Base-by-base conservation (phyloP, 148 eudicot genomes). In the Amaranthus palmeri region DNA sequence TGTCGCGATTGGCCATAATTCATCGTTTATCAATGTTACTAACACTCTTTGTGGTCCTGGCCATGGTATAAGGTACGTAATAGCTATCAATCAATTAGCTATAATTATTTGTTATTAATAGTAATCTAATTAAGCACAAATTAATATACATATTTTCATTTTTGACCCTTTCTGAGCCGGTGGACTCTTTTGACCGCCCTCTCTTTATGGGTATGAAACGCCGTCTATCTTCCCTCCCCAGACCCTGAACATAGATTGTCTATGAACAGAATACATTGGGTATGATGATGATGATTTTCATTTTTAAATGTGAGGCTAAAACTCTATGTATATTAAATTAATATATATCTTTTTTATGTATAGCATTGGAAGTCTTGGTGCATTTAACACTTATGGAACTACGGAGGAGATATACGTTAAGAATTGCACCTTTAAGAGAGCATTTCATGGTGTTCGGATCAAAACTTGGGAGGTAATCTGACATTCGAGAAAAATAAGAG, bases 381-480 rank as follows among this genome's bases (percentile, higher is more conserved):
- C 36, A 25, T 25, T 25, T 25, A 25, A 25, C 36, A 25, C 36
- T 25, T 44, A 60, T 18, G 63, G 41, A 10, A 18, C 10, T 6
- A 44, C 41, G 41, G 63, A 60, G 63, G 3, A 60, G 10, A 44
- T 60, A 18, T 11, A 15, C 41, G 63, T 60, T 0, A 7, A 41
- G 41, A 60, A 60, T 36, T 60, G 63, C 17, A 60, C 7, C 11
- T 6, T 60, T 12, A 60, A 10, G 7, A 4, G 44, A 4, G 41
- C 63, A 60, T 60, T 7, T 8, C 10, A 44, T 25, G 63, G 42
- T 4, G 63, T 60, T 60, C 25, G 41, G 41, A 60, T 60, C 11
- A 60, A 60, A 18, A 60, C 63, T 2, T 60, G 63, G 63, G 42
- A 60, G 63, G 63, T 60, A 60, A n/a, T n/a, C n/a, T n/a, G n/a